A percentile compares a stretch with the other conserved stretches of the same genome.
phyloP scores from a whole-genome alignment of 352 stramenopile species.

The Pythium apleroticum region DNA sequence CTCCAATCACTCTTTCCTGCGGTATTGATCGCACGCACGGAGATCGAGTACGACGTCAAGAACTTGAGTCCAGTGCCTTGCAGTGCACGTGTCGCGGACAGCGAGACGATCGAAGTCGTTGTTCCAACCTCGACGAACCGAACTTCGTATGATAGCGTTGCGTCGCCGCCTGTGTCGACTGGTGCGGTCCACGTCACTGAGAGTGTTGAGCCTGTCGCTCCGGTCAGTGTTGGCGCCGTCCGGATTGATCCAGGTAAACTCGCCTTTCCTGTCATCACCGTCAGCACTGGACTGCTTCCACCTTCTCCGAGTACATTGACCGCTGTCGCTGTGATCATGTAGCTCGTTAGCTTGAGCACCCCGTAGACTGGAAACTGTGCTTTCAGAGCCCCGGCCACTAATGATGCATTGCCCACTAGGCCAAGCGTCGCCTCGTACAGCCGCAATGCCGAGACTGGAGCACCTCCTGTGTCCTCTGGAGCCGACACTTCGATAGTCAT shows the following conservation, averaged over 20 bases:
- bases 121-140: slow-evolving; percentile 12
- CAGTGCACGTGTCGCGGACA: slow-evolving; percentile 10
- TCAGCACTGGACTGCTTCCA: slow-evolving; percentile 19
- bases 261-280: slow-evolving; percentile 33
- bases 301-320: slow-evolving; percentile 44
- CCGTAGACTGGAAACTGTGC: slow-evolving; percentile 34
- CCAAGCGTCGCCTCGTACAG: slow-evolving; percentile 41
- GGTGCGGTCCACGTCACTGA: slow-evolving; percentile 37
- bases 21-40: slow-evolving; percentile 38
- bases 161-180: slow-evolving; percentile 46
- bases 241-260: slow-evolving; percentile 39
- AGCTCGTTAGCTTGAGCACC: slow-evolving; percentile 32
- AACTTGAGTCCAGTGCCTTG: slow-evolving; percentile 33
- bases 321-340: slow-evolving; percentile 40
- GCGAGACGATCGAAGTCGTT: background rate
- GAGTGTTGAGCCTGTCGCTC: slow-evolving; percentile 38
- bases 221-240: slow-evolving; percentile 28
- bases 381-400: background rate
- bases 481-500: slow-evolving; percentile 45
- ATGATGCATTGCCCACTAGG: slow-evolving; percentile 21
- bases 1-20: slow-evolving; percentile 39
- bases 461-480: slow-evolving; percentile 49
- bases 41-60: slow-evolving; percentile 37
- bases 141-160: slow-evolving; percentile 25
- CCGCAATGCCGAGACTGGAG: slow-evolving; percentile 33